A percentile compares a stretch with the other conserved stretches of the same genome.
Evolutionary conservation across 176 grass and related monocot genomes (phyloP).

Genomic region (Echinochloa phyllopogon): DNA sequence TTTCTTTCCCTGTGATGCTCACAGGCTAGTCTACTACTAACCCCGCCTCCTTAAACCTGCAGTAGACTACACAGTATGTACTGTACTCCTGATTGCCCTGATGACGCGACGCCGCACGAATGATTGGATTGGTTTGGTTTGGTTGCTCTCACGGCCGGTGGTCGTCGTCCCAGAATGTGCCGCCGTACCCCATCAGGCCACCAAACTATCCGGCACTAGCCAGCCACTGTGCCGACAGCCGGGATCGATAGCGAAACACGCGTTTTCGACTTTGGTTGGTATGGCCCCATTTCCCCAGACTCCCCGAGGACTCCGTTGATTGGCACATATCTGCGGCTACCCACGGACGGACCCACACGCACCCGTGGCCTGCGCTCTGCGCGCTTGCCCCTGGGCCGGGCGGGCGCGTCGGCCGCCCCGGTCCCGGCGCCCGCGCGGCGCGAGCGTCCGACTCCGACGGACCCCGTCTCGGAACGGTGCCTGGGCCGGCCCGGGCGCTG

Average conservation of each 20-base stretch:
- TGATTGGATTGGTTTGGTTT: not conserved
- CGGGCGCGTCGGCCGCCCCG: no score
- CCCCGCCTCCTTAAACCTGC: not conserved
- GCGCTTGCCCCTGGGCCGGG: not conserved
- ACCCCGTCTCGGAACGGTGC: no score
- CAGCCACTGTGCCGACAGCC: not conserved
- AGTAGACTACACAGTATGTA: not conserved
- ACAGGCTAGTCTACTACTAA: no score
- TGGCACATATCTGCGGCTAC: not conserved
- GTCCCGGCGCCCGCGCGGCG: no score
- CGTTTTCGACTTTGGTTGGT: not conserved
- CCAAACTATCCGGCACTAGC: not conserved
- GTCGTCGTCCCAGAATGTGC: not conserved
- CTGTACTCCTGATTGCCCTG: not conserved
- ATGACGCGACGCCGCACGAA: not conserved
- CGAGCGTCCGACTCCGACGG: no score
- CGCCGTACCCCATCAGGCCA: not conserved
- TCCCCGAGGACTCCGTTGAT: not conserved
- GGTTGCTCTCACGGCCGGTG: not conserved
- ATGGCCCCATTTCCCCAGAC: not conserved
- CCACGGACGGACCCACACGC: not conserved
- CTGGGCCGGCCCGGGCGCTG: not conserved
- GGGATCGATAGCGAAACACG: not conserved
- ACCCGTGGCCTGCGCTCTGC: not conserved
- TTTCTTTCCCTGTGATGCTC: no score